Evolutionary conservation across 148 eudicot genomes (phyloP).

Genomic region (Talinum fruticosum): DNA sequence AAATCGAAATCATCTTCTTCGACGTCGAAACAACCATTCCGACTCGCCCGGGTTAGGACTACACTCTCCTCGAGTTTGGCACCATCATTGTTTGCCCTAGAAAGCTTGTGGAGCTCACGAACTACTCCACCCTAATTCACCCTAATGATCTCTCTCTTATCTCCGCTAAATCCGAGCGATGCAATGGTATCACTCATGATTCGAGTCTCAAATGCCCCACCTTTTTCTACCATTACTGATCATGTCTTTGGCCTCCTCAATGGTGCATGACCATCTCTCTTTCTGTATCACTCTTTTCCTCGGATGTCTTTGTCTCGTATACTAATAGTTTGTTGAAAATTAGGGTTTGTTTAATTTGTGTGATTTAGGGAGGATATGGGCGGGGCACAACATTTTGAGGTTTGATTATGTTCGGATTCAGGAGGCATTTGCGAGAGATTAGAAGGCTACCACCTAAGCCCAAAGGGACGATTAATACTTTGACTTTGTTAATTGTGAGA

Average conservation of each 20-base stretch:
- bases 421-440: slow-evolving; percentile 83
- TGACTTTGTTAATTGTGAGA: slow-evolving; percentile 69
- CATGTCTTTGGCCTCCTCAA: slow-evolving; percentile 50
- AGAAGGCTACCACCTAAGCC: slow-evolving; percentile 81
- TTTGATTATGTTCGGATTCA: slow-evolving; percentile 79
- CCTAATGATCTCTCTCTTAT: slow-evolving; percentile 55
- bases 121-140: slow-evolving; percentile 62
- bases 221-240: slow-evolving; percentile 59
- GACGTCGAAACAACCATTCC: slow-evolving; percentile 90
- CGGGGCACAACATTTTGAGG: slow-evolving; percentile 88
- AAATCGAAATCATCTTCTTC: slow-evolving; percentile 75
- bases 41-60: slow-evolving; percentile 44
- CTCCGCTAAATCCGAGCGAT: slow-evolving; percentile 39
- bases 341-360: not conserved
- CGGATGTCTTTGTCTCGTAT: not conserved
- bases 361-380: slow-evolving; percentile 84
- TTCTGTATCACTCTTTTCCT: not conserved
- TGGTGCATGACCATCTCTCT: slow-evolving; percentile 17
- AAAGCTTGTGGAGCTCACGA: slow-evolving; percentile 71
- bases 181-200: slow-evolving; percentile 63
- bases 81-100: slow-evolving; percentile 81
- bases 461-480: slow-evolving; percentile 77
- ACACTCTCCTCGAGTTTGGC: slow-evolving; percentile 74
- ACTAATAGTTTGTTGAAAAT: not conserved
- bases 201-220: slow-evolving; percentile 64